Evolutionary conservation across 2,329 filamentous ascomycete genomes (phyloP), one percentile per base, ranked within the genome.

Genomic region (Paracoccidioides brasiliensis): DNA sequence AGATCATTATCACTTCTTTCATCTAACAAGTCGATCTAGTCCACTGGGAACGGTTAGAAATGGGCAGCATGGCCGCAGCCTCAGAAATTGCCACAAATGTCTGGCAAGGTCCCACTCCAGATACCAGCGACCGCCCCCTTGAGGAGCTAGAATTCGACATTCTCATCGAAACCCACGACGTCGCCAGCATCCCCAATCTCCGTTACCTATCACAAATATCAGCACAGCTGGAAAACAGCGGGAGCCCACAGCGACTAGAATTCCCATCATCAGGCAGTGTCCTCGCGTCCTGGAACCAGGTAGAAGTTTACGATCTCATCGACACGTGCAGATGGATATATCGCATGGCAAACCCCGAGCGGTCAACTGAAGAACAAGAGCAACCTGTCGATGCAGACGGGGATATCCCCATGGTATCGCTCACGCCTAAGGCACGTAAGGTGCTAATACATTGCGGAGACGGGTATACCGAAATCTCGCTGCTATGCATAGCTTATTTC

Each of bases 221-320:
- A 35, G 79, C 85, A 62, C 72, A 79, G 56, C 65, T 78, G 0
- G 70, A 78, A 22, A 22, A 22, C 22, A 2, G 22, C 48, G 72
- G 71, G 43, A 71, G 74, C 4, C 72, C 80, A 12, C 72, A 83
- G 58, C 75, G 79, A 59, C 73, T 94, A 53, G 86, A 95, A 61
- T 97, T 97, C 59, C 91, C 91, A 0, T 93, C 90, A 0, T 96
- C 91, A 1, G 93, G 93, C n/a, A 94, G 88, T 64, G 87, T 97
- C 55, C 78, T 91, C 64, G 85, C 88, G 2, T 87, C 85, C 0
- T 94, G 86, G 80, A 88, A 86, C 1, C 86, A 90, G 57, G 76
- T 79, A 7, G 91, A 96, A 69, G 82, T 88, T 1, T 89, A 95
- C 65, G 86, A 84, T 32, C 83, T 97, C 44, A 75, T 96, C 44